Base-by-base conservation (phyloP, 2,329 filamentous ascomycete species). In the Beauveria asiatica region DNA sequence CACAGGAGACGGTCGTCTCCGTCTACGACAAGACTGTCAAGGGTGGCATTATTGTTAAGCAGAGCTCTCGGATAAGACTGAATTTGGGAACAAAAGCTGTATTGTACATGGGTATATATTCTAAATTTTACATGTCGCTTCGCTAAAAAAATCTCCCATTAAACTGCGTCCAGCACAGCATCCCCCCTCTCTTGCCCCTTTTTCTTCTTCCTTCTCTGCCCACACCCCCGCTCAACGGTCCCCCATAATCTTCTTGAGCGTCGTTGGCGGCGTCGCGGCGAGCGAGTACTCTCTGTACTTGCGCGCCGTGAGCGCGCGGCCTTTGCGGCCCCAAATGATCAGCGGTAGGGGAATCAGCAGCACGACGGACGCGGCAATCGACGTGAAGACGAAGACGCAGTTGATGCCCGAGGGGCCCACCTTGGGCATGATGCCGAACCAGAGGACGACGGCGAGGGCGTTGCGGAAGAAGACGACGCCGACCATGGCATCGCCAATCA, bases 21-120 rank as follows among this genome's bases (percentile, higher is more conserved):
- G 57, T 69, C 17, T 68, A 64, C 58, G 65, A 68, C 54, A 63
- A 62, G 53, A 55, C 62, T 57, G 66, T 68, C 19, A 62, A 63
- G 7, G 65, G 64, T 53, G 67, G 67, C 13, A 59, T 67, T n/a
- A 61, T 33, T 2, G 30, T 33, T 4, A 13, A 13, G 30, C 11
- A 33, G 30, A 13, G 4, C 11, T 5, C 30, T 13, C 11, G 4
- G 11, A 33, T 33, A 11, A 11, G 11, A 33, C 11, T 33, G 1
- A 33, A 33, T 33, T 5, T 33, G 30, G 30, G 4, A 33, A 33
- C 30, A 33, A 33, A 33, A 13, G 11, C 2, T 33, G 30, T 49
- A 49, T 30, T 30, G 17, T 45, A 21, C n/a, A 45, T 45, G 42
- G 42, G 17, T 45, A 42, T 45, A 50, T 30, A 30, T 6, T 11